phyloP scores from a whole-genome alignment of 2,329 filamentous ascomycete genomes.

The Arthrobotrys iridis region DNA sequence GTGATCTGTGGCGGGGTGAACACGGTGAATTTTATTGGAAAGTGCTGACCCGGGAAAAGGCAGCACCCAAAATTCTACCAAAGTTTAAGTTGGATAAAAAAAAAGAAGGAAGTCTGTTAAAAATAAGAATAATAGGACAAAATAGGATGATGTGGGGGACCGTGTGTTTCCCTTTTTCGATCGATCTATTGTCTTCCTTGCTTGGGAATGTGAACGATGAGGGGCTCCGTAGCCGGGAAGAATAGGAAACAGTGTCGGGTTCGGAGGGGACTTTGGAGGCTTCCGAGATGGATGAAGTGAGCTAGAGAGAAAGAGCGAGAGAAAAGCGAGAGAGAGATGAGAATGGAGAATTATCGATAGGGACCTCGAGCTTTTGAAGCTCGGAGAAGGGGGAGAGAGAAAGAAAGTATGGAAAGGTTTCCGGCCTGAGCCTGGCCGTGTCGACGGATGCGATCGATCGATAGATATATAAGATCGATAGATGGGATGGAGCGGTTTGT shows the following conservation, averaged over 20 bases:
- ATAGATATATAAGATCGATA: neutral
- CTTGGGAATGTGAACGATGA: slow-evolving; percentile 5
- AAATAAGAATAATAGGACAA: neutral
- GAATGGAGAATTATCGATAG: slow-evolving; percentile 9
- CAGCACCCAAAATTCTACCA: slow-evolving; percentile 48
- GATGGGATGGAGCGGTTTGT: neutral
- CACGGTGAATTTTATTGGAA: slow-evolving; percentile 47
- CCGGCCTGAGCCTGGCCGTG: neutral
- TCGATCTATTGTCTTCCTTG: too few relatives aligned
- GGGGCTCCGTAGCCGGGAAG: slow-evolving; percentile 32
- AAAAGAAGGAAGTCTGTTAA: neutral
- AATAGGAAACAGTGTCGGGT: neutral
- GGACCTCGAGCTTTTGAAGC: neutral
- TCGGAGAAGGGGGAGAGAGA: neutral
- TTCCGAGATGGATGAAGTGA: slow-evolving; percentile 2
- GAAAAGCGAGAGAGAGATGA: slow-evolving; percentile 9
- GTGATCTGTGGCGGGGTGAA: slow-evolving; percentile 54
- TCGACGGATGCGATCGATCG: neutral
- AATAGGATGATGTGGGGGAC: neutral
- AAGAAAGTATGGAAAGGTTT: neutral
- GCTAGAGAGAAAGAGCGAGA: neutral
- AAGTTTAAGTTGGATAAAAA: neutral
- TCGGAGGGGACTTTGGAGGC: neutral
- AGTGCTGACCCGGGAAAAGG: slow-evolving; percentile 47
- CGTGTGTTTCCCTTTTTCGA: too few relatives aligned